phyloP scores from a whole-genome alignment of 2,329 filamentous ascomycete species.

The Ophiognomonia clavigignenti-juglandacearum region DNA sequence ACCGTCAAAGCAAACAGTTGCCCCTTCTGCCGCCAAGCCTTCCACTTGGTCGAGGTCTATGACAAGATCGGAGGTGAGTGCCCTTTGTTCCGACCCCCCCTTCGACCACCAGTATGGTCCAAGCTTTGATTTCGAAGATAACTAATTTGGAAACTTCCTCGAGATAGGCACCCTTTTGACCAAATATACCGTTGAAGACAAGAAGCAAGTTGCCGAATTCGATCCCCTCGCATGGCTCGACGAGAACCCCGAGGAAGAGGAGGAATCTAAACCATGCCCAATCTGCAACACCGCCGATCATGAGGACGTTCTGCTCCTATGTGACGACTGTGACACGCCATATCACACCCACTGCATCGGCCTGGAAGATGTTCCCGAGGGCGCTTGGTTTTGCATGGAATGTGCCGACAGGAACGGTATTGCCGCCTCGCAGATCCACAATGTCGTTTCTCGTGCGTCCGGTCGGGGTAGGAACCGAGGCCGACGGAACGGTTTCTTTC shows the following conservation, averaged over 20 bases:
- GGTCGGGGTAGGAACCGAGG: constrained; percentile 11
- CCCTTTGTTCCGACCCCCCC: background rate
- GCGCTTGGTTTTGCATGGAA: constrained; percentile 87
- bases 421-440: constrained; percentile 29
- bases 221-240: constrained; percentile 71
- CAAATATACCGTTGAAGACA: constrained; percentile 67
- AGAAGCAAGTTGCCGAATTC: constrained; percentile 85
- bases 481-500: constrained; percentile 34
- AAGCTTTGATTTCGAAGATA: constrained; percentile 2
- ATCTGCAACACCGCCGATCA: constrained; percentile 78
- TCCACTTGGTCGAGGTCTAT: constrained; percentile 85
- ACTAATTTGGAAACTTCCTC: constrained; percentile 19
- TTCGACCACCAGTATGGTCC: background rate
- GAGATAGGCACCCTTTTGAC: constrained; percentile 49
- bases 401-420: constrained; percentile 55
- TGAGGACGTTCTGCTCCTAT: constrained; percentile 80
- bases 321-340: constrained; percentile 82
- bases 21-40: constrained; percentile 88
- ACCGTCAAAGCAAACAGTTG: constrained; percentile 96
- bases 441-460: constrained; percentile 20
- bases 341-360: constrained; percentile 93
- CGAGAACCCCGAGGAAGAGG: constrained; percentile 68
- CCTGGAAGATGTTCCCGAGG: constrained; percentile 68
- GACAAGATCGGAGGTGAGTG: constrained; percentile 72
- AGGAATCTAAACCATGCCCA: constrained; percentile 70